Evolutionary conservation across 2,329 filamentous ascomycete species (phyloP), one percentile per base, ranked within the genome.

Genomic region (Fusarium subtropicale): DNA sequence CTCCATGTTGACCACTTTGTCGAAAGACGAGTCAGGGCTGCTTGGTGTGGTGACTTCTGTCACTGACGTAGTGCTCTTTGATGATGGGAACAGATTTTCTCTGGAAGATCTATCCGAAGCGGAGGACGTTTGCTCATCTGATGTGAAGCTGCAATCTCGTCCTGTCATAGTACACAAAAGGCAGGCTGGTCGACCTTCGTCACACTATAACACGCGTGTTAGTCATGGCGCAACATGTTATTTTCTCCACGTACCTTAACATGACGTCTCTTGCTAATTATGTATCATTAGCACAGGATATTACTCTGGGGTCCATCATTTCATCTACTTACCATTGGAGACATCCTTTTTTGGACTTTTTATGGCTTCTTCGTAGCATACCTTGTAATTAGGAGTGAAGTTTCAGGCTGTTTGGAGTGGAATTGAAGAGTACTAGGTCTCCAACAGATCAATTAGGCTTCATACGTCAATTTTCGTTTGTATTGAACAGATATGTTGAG

Each of bases 351-450:
- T 57, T 60, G 1, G 69, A 72, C 33, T 72, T 72, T 42, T 66
- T 72, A 3, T 72, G 70, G 6, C 64, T 55, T 2, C 70, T 57
- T 3, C 70, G 70, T n/a, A 70, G 52, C 69, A 71, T 71, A 0
- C 3, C 20, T 7, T 12, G 1, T 34, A n/a, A n/a, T n/a, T n/a
- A n/a, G n/a, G n/a, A n/a, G n/a, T n/a, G n/a, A n/a, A n/a, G n/a
- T n/a, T n/a, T n/a, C n/a, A n/a, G n/a, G n/a, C n/a, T n/a, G n/a
- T n/a, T n/a, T n/a, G n/a, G n/a, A n/a, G n/a, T n/a, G n/a, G n/a
- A n/a, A n/a, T n/a, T n/a, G n/a, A n/a, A n/a, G n/a, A n/a, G n/a
- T n/a, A n/a, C n/a, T n/a, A n/a, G n/a, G n/a, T n/a, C n/a, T n/a
- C n/a, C n/a, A n/a, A n/a, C n/a, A n/a, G n/a, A n/a, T n/a, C n/a